Conservation (phyloP, 2,329 filamentous ascomycete genomes). For the Myotisia sp. region DNA sequence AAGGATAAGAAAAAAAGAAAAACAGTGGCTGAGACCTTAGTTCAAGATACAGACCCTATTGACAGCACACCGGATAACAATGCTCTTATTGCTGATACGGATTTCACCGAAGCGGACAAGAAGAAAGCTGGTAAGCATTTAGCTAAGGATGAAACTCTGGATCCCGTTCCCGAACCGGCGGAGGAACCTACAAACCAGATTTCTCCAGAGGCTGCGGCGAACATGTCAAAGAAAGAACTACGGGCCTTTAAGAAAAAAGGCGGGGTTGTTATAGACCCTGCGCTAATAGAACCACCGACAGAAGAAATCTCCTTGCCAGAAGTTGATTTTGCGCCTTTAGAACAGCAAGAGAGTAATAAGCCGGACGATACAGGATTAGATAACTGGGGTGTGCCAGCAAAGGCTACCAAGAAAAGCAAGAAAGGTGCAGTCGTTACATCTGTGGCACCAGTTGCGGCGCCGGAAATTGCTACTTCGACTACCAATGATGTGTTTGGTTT, state of each 20-base stretch:
- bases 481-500: background rate
- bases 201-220: background rate
- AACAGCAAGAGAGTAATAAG: too few relatives aligned
- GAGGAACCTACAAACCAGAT: constrained; percentile 1
- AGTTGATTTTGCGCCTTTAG: constrained; percentile 8
- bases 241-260: constrained; percentile 2
- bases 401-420: constrained; percentile 16
- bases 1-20: constrained; percentile 9
- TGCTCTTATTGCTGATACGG: too few relatives aligned
- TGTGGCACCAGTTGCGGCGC: constrained; percentile 13
- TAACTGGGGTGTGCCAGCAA: background rate
- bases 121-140: background rate
- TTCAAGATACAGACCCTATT: background rate
- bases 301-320: constrained; percentile 16
- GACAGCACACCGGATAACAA: too few relatives aligned
- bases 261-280: background rate
- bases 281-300: constrained; percentile 4
- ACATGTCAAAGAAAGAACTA: background rate
- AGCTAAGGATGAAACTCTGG: constrained; percentile 1
- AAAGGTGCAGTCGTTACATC: constrained; percentile 18
- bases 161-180: background rate
- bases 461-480: constrained; percentile 14
- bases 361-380: constrained; percentile 4
- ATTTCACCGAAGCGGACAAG: background rate
- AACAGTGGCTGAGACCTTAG: background rate